These are phyloP conservation scores for Brachypodium distachyon DNA, from an alignment of 202 grass and related monocot genomes.

Conservation along the genomic window DNA sequence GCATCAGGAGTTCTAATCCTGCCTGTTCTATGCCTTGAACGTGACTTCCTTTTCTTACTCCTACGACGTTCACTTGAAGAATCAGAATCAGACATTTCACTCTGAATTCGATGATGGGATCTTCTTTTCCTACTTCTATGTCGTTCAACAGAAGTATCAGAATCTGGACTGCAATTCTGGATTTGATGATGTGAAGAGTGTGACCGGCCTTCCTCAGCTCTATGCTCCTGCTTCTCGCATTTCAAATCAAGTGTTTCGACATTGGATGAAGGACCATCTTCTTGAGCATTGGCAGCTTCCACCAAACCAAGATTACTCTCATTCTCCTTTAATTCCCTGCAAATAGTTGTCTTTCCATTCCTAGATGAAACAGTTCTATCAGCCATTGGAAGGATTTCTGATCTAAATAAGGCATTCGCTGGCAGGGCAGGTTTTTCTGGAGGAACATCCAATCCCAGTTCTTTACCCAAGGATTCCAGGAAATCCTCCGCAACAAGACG, in stretches of 20 bases:
- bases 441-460: slow-evolving; percentile 84
- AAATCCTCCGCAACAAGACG: slow-evolving; percentile 95
- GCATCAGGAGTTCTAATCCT: slow-evolving; percentile 41
- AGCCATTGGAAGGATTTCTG: slow-evolving; percentile 29
- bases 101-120: slow-evolving; percentile 11
- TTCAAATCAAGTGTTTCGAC: slow-evolving; percentile 3
- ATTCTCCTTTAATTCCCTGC: slow-evolving; percentile 20
- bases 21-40: slow-evolving; percentile 34
- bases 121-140: slow-evolving; percentile 41
- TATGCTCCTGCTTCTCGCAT: slow-evolving; percentile 22
- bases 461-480: slow-evolving; percentile 89
- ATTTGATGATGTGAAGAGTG: slow-evolving; percentile 12
- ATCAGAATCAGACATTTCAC: slow-evolving; percentile 31
- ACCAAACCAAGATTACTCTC: neutral
- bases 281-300: slow-evolving; percentile 9
- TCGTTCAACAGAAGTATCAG: slow-evolving; percentile 38
- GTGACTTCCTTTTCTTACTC: slow-evolving; percentile 47
- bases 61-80: slow-evolving; percentile 33
- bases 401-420: slow-evolving; percentile 16
- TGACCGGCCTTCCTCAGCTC: slow-evolving; percentile 16
- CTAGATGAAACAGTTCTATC: slow-evolving; percentile 3
- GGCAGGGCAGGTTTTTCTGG: slow-evolving; percentile 39
- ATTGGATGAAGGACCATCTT: slow-evolving; percentile 7
- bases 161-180: slow-evolving; percentile 6
- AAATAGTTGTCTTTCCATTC: slow-evolving; percentile 4